Conservation (phyloP, 305 asterid genomes). For the Petunia hybrid region DNA sequence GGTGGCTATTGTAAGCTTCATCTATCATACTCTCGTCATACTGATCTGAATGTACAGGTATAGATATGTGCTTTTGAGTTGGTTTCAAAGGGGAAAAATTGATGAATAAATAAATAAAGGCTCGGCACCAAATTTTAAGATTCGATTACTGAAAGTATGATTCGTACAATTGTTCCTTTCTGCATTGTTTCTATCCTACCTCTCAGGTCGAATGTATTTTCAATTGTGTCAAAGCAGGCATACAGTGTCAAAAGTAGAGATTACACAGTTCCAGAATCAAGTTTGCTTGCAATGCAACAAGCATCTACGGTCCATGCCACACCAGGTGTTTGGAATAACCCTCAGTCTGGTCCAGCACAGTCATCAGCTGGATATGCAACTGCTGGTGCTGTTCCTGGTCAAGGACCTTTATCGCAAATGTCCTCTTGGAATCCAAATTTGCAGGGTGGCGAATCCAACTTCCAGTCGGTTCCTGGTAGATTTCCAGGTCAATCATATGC, state of each 20-base stretch:
- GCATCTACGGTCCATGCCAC: conserved; percentile 42
- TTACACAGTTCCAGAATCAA: conserved; percentile 64
- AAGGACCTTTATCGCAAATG: conserved; percentile 41
- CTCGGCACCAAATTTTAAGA: background rate
- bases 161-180: conserved; percentile 38
- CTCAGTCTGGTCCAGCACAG: conserved; percentile 45
- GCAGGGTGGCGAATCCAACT: conserved; percentile 47
- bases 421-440: conserved; percentile 57
- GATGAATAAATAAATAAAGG: conserved; percentile 10
- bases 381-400: conserved; percentile 42
- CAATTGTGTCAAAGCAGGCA: conserved; percentile 52
- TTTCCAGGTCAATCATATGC: conserved; percentile 56
- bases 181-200: background rate
- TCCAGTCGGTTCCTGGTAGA: conserved; percentile 45
- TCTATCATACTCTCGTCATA: conserved; percentile 94
- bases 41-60: conserved; percentile 96
- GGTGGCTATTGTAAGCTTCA: conserved; percentile 99
- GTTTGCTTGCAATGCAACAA: conserved; percentile 58
- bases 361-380: conserved; percentile 47
- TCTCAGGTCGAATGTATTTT: conserved; percentile 17
- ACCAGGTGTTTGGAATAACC: conserved; percentile 52
- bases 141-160: conserved; percentile 41
- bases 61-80: conserved; percentile 53
- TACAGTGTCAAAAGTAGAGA: conserved; percentile 89
- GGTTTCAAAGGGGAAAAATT: conserved; percentile 25